Percentiles rank a stretch among this genome's conserved stretches.
Evolutionary conservation across 306 rosid species (phyloP).

Genomic region (Fragaria ananassa): DNA sequence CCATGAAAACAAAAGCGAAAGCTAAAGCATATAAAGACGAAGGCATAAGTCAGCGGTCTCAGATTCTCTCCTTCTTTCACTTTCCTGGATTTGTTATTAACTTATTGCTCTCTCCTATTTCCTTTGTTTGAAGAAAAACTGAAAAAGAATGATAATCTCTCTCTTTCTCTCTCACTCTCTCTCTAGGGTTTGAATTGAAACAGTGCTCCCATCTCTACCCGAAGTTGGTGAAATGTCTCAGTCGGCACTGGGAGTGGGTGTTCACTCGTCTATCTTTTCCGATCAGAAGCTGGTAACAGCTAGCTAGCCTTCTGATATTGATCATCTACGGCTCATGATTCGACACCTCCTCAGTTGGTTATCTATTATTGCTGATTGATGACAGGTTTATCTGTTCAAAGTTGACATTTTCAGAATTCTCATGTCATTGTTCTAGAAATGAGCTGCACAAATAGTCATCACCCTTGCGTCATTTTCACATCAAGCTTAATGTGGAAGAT

Average conservation of each 20-base stretch:
- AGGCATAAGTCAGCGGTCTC: conserved; percentile 50
- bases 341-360: not conserved
- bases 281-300: not conserved
- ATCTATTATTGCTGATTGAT: not conserved
- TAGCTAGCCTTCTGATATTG: not conserved
- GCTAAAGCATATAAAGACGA: conserved; percentile 34
- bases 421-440: not conserved
- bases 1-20: conserved; percentile 24
- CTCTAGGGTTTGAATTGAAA: not conserved
- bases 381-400: conserved; percentile 11
- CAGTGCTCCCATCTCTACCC: not conserved
- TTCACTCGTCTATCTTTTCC: not conserved
- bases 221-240: conserved; percentile 9
- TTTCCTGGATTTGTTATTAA: conserved; percentile 12
- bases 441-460: conserved; percentile 14
- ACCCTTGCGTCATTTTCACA: conserved; percentile 33
- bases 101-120: not conserved
- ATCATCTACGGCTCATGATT: not conserved
- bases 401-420: conserved; percentile 20
- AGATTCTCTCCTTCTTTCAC: conserved; percentile 40
- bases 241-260: not conserved
- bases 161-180: no score
- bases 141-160: not conserved
- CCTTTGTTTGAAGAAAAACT: not conserved
- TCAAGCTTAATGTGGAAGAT: conserved; percentile 12